Evolutionary conservation across 805 yeast genomes (phyloP).

Genomic region (Brettanomyces nanus): DNA sequence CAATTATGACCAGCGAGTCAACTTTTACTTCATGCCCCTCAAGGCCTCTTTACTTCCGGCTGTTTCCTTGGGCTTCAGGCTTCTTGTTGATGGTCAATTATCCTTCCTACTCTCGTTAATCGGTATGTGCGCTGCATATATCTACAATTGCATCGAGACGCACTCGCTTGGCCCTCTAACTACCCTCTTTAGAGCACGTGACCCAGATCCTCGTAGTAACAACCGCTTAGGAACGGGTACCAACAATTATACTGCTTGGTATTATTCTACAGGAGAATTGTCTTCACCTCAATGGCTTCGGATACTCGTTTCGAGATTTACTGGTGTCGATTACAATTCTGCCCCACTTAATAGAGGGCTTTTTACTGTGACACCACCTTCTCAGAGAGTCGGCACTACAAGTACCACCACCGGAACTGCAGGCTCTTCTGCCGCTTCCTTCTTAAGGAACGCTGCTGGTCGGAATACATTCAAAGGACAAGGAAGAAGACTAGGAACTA

Average conservation of each 20-base stretch:
- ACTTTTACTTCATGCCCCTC: conserved; percentile 45
- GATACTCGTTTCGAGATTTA: conserved; percentile 19
- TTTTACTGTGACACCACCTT: conserved; percentile 15
- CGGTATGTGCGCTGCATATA: conserved; percentile 50
- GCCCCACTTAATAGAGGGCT: conserved; percentile 20
- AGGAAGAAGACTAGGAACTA: conserved; percentile 31
- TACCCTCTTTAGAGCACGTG: conserved; percentile 24
- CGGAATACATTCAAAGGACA: conserved; percentile 26
- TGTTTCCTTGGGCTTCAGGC: conserved; percentile 32
- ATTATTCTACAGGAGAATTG: conserved; percentile 45
- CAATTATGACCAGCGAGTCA: conserved; percentile 43
- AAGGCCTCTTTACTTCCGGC: conserved; percentile 48
- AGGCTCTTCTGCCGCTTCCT: conserved; percentile 4
- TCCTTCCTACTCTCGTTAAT: conserved; percentile 33
- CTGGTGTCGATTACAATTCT: conserved; percentile 25
- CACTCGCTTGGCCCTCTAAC: conserved; percentile 40
- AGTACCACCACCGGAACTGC: conserved; percentile 11
- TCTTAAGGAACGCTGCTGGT: conserved; percentile 5
- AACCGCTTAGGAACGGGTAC: conserved; percentile 25
- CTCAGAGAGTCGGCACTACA: conserved; percentile 7
- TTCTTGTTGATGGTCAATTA: conserved; percentile 36
- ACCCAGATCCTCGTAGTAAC: conserved; percentile 16
- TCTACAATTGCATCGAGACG: conserved; percentile 57
- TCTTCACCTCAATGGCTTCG: conserved; percentile 46
- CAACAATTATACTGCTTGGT: conserved; percentile 23